Conservation (phyloP, 345 rosid species). For the Rhodamnia argentea region DNA sequence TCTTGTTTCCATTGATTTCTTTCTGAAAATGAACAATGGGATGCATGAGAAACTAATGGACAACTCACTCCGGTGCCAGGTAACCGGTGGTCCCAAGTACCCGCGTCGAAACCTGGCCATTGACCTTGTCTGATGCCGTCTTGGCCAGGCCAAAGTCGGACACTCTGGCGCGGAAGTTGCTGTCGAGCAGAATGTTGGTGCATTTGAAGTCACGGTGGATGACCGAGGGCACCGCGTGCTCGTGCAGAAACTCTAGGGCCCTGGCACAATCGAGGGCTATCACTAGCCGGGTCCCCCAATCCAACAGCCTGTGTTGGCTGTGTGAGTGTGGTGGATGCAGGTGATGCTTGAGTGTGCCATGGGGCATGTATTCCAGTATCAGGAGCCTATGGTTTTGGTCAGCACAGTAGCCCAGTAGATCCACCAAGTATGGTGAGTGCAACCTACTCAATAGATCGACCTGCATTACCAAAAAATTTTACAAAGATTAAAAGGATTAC, state of each 20-base stretch:
- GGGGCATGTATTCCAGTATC: conserved; percentile 65
- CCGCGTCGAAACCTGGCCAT: conserved; percentile 66
- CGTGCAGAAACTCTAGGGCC: conserved; percentile 85
- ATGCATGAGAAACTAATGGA: neutral
- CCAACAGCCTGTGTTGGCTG: conserved; percentile 24
- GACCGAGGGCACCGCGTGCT: conserved; percentile 43
- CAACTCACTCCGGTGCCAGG: conserved; percentile 89
- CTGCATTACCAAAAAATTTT: conserved; percentile 19
- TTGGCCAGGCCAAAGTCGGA: conserved; percentile 75
- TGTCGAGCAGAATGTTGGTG: conserved; percentile 56
- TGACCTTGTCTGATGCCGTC: conserved; percentile 60
- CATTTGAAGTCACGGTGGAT: conserved; percentile 88
- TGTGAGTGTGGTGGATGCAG: conserved; percentile 27
- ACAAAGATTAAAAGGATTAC: neutral
- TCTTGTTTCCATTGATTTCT: conserved; percentile 1
- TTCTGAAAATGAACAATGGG: neutral
- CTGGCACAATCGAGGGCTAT: conserved; percentile 82
- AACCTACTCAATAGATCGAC: conserved; percentile 80
- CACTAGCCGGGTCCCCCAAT: conserved; percentile 68
- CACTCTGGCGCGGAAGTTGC: conserved; percentile 56
- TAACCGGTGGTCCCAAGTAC: conserved; percentile 68
- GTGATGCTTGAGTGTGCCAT: conserved; percentile 53
- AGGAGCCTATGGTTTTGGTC: conserved; percentile 79
- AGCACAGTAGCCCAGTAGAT: conserved; percentile 89
- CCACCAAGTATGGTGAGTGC: conserved; percentile 72